Conservation (phyloP, 768 basidiomycete genomes). For the Holtermanniella nyarrowii region DNA sequence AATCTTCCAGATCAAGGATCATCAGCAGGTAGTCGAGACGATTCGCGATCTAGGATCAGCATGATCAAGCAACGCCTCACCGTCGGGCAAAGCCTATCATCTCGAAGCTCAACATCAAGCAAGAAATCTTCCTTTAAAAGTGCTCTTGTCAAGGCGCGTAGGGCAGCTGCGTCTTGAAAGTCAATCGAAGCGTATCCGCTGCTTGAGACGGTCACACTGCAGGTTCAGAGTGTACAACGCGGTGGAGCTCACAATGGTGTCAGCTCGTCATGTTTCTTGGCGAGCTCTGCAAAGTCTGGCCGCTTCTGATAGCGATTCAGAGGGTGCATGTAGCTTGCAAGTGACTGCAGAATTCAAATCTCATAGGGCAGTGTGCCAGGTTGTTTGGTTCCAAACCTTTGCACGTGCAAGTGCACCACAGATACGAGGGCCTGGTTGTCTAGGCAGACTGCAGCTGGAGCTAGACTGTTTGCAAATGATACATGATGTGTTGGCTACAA, state of each 20-base stretch:
- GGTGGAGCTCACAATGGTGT: conserved; percentile 47
- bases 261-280: conserved; percentile 51
- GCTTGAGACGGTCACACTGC: conserved; percentile 14
- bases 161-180: conserved; percentile 61
- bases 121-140: conserved; percentile 66
- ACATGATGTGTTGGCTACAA: background rate
- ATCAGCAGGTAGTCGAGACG: conserved; percentile 65
- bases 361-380: background rate
- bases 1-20: conserved; percentile 27
- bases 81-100: conserved; percentile 74
- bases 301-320: conserved; percentile 47
- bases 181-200: conserved; percentile 50
- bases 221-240: conserved; percentile 2
- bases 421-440: too few relatives aligned
- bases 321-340: conserved; percentile 35
- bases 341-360: too few relatives aligned
- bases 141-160: conserved; percentile 68
- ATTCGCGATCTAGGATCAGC: conserved; percentile 27
- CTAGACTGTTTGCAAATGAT: too few relatives aligned
- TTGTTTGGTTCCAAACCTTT: background rate
- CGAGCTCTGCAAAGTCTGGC: conserved; percentile 55
- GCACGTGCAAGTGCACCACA: too few relatives aligned
- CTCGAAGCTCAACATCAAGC: conserved; percentile 53
- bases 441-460: too few relatives aligned
- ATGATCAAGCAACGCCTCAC: conserved; percentile 44